Conservation (phyloP, 176 grass and related monocot species). For the Eragrostis curvula region DNA sequence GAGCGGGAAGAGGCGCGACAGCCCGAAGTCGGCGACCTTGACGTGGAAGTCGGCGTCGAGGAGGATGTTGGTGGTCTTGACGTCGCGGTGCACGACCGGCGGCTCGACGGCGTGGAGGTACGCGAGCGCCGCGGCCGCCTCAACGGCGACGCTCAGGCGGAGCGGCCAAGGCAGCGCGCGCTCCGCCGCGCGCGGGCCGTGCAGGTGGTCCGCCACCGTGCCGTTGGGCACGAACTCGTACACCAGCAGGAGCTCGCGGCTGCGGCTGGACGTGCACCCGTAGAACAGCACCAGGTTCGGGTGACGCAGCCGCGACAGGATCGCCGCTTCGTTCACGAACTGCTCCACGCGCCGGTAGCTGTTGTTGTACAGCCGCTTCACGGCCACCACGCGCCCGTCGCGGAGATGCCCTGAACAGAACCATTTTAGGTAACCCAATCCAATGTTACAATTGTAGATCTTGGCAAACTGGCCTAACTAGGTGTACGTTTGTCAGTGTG, state of each 20-base stretch:
- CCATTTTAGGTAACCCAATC: too few species aligned
- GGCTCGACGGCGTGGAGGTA: conserved; percentile 83
- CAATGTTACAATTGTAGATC: neutral
- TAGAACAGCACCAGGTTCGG: conserved; percentile 75
- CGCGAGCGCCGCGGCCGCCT: conserved; percentile 63
- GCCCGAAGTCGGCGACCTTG: conserved; percentile 88
- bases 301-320: conserved; percentile 74
- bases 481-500: neutral
- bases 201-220: conserved; percentile 86
- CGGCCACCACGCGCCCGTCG: conserved; percentile 67
- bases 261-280: conserved; percentile 80
- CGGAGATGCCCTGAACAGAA: conserved; percentile 45
- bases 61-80: conserved; percentile 87
- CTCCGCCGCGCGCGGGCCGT: conserved; percentile 49
- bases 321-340: conserved; percentile 71
- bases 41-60: conserved; percentile 70
- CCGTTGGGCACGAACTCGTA: conserved; percentile 87
- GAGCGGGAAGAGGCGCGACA: conserved; percentile 69
- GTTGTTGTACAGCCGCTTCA: conserved; percentile 80
- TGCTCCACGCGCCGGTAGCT: conserved; percentile 66
- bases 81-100: conserved; percentile 74
- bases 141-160: conserved; percentile 63
- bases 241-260: conserved; percentile 79
- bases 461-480: neutral
- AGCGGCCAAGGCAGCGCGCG: conserved; percentile 55